Evolutionary conservation across 148 eudicot genomes (phyloP).

Genomic region (Vaccinium darrowii): DNA sequence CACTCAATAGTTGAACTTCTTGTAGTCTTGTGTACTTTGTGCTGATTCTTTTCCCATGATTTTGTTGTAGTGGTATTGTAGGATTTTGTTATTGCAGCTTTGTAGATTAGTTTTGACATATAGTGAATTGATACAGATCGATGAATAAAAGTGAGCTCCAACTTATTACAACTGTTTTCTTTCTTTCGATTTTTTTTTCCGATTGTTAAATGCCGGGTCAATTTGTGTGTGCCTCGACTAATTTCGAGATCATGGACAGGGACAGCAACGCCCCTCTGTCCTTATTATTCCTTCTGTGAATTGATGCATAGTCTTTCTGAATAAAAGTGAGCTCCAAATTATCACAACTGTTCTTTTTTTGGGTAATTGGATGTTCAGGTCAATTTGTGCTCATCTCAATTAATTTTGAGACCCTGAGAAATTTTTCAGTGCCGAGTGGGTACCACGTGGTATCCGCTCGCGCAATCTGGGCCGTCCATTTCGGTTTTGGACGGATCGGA

Average conservation of each 20-base stretch:
- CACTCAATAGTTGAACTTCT: conserved; percentile 14
- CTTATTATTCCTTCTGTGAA: background rate
- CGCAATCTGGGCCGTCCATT: no score
- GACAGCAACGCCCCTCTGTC: no score
- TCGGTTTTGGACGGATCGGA: no score
- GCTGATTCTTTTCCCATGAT: background rate
- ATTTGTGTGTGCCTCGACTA: no score
- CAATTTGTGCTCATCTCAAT: no score
- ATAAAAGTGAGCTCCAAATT: background rate
- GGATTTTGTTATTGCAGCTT: background rate
- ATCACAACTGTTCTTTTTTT: background rate
- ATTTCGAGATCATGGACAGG: background rate
- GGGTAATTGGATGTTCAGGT: accelerated
- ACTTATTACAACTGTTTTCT: background rate
- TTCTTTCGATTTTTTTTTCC: background rate
- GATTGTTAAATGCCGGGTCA: no score
- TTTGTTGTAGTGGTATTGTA: conserved; percentile 8
- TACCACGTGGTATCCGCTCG: no score
- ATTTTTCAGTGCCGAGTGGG: no score
- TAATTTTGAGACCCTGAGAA: no score
- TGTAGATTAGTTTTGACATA: background rate
- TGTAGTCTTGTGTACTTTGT: background rate
- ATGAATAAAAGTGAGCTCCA: background rate
- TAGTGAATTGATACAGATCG: background rate
- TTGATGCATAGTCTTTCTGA: background rate